Conservation (phyloP, 208 protist species). For the Acanthamoeba culbertsoni region DNA sequence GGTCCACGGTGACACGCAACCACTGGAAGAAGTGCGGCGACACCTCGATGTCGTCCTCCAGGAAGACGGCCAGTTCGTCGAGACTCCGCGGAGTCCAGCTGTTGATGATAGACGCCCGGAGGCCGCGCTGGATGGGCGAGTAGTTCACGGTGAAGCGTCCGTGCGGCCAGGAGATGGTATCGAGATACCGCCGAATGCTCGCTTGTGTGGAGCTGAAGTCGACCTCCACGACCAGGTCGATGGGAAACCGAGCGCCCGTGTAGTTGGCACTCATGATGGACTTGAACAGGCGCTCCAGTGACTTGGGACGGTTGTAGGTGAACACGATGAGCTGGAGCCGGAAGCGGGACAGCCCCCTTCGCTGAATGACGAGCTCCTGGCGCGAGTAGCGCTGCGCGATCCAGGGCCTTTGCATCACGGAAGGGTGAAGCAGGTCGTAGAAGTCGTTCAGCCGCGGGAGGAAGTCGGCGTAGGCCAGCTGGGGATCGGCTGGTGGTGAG, state of each 20-base stretch:
- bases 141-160: neutral
- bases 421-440: neutral
- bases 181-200: neutral
- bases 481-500: neutral
- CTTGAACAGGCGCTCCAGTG: neutral
- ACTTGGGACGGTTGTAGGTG: neutral
- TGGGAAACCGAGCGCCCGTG: neutral
- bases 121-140: neutral
- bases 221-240: neutral
- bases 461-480: neutral
- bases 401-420: neutral
- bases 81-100: neutral
- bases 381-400: neutral
- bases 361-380: neutral
- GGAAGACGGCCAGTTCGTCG: neutral
- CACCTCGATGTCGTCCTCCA: slow-evolving; percentile 17
- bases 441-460: neutral
- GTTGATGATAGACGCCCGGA: neutral
- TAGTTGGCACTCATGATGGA: neutral
- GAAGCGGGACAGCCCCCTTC: neutral
- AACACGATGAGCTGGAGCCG: neutral
- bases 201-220: neutral
- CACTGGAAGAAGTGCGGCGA: neutral
- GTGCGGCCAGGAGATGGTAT: neutral
- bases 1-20: neutral